Evolutionary conservation across 2,329 filamentous ascomycete species (phyloP), one percentile per base, ranked within the genome.

Genomic region (Ophiostoma pallidulum): DNA sequence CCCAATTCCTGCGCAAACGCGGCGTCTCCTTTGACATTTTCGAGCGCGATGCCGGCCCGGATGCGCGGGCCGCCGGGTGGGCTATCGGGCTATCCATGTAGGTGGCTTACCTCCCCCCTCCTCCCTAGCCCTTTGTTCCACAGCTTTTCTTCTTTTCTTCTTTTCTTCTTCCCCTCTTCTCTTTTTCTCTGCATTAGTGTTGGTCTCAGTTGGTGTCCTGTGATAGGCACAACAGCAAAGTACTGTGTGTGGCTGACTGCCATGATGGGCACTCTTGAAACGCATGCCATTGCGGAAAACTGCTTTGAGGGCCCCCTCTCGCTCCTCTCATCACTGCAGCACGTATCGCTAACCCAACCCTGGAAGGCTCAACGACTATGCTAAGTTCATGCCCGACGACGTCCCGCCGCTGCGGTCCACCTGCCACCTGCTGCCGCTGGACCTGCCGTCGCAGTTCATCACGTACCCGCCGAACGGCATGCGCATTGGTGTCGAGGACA

Each of bases 11-110:
- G 9, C 59, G 60, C 42, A 62, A 59, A 28, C 53, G 57, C 14
- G 54, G 53, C 14, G 51, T 69, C 3, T 54, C 59, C 0, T 68
- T 64, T 42, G 54, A 57, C 33, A 58, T 70, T 41, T 68, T 66
- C 46, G 67, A 70, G 42, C 62, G 63, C 12, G 66, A 69, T 54
- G 54, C 56, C 10, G 47, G 50, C 33, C 41, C 51, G 0, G 26
- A 51, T 3, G 51, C 55, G 4, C 56, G 62, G 9, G 51, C 50
- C 3, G 51, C 56, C 16, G 62, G 63, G 24, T 65, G 60, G 56
- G 59, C 58, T 9, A 56, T 64, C 29, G 60, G 60, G 1, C 55
- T 65, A 37, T 57, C 59, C 46, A 56, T 56, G 57, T 57, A 53
- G 14, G 47, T 28, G 24, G 24, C 24, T n/a, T n/a, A n/a, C n/a